These are phyloP conservation scores for Pinus tabuliformis DNA, from an alignment of 75 land plant genomes.

Conservation along the genomic window DNA sequence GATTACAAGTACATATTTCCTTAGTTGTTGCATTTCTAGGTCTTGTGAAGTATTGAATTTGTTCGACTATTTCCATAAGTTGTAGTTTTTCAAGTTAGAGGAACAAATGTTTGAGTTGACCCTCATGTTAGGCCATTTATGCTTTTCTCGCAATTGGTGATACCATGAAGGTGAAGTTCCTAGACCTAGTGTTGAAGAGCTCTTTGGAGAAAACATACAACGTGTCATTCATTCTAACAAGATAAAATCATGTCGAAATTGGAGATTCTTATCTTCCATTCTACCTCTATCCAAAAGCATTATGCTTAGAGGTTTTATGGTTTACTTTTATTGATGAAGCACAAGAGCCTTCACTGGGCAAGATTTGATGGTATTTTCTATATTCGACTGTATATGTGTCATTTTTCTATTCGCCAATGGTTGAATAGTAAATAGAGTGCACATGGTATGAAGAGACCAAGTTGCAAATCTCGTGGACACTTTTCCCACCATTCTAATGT, in stretches of 20 bases:
- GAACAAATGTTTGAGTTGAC: background rate
- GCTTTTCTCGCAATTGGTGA: background rate
- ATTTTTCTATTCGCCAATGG: background rate
- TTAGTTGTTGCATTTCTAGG: constrained; percentile 72
- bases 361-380: background rate
- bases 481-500: too few species aligned
- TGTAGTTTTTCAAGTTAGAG: background rate
- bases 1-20: constrained; percentile 78
- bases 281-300: background rate
- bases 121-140: background rate
- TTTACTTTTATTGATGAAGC: background rate
- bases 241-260: background rate
- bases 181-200: background rate
- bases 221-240: background rate
- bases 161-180: background rate
- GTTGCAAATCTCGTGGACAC: too few species aligned
- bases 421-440: too few species aligned
- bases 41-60: constrained; percentile 32
- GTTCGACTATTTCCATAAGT: background rate
- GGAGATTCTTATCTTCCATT: background rate
- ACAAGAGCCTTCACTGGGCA: background rate
- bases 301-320: background rate
- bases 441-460: too few species aligned
- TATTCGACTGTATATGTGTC: background rate
- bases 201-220: background rate